Percentiles rank a stretch among this genome's conserved stretches.
Conservation (phyloP, 177 flowering plant species). For the Vitis hybrid region DNA sequence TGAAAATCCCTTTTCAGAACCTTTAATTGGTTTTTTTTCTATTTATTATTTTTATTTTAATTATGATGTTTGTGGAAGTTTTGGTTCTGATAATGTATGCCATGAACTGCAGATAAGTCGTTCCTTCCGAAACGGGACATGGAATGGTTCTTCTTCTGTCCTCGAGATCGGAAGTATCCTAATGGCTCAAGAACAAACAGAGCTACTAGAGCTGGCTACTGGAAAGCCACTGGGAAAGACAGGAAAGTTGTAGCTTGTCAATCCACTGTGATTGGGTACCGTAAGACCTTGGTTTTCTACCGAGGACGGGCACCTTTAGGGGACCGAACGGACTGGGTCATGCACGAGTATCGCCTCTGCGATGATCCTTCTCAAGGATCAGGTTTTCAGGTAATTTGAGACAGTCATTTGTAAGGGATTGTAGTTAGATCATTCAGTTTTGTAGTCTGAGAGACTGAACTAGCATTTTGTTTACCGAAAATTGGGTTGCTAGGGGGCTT, state of each 20-base stretch:
- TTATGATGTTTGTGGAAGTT: conserved; percentile 1
- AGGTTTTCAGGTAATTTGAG: conserved; percentile 40
- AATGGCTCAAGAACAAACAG: conserved; percentile 88
- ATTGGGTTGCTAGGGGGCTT: conserved; percentile 49
- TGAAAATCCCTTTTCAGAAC: background rate
- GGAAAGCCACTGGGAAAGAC: conserved; percentile 99
- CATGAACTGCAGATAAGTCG: conserved; percentile 66
- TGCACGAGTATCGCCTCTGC: conserved; percentile 90
- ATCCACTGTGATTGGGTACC: conserved; percentile 53
- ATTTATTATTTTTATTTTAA: background rate
- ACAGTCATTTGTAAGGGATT: background rate
- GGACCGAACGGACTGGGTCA: conserved; percentile 83
- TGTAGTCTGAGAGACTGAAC: background rate
- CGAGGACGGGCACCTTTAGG: conserved; percentile 92
- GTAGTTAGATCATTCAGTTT: background rate
- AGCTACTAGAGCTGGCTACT: conserved; percentile 90
- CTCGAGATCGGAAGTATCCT: conserved; percentile 83
- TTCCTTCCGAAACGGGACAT: conserved; percentile 79
- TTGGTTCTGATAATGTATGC: background rate
- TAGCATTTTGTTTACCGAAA: background rate
- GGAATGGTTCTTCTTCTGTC: conserved; percentile 98
- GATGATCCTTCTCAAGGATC: conserved; percentile 61
- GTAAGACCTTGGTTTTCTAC: conserved; percentile 88
- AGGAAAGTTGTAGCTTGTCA: conserved; percentile 55
- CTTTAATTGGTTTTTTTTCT: conserved; percentile 5